Evolutionary conservation across 2,329 filamentous ascomycete species (phyloP).

Genomic region (Fusarium coffeatum): DNA sequence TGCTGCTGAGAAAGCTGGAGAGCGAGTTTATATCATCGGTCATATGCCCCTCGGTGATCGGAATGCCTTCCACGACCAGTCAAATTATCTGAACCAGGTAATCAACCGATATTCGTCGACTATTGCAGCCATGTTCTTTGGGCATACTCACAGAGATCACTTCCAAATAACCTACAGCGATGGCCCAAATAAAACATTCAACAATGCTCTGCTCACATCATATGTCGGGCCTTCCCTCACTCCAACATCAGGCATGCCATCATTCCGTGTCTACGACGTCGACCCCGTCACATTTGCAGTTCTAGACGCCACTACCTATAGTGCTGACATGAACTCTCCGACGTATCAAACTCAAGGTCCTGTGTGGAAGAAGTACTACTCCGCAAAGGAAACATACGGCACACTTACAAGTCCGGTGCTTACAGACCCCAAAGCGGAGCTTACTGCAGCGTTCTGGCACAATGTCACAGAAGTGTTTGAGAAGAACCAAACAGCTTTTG

Average conservation of each 20-base stretch:
- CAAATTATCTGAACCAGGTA: slow-evolving; percentile 65
- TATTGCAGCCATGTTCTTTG: slow-evolving; percentile 67
- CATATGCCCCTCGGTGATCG: slow-evolving; percentile 65
- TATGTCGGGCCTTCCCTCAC: slow-evolving; percentile 67
- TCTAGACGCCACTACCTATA: slow-evolving; percentile 65
- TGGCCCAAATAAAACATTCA: slow-evolving; percentile 55
- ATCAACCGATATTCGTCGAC: slow-evolving; percentile 65
- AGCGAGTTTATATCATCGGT: slow-evolving; percentile 68
- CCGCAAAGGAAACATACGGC: slow-evolving; percentile 66
- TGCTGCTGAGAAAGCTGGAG: slow-evolving; percentile 61
- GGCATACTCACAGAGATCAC: slow-evolving; percentile 67
- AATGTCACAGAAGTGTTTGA: slow-evolving; percentile 64
- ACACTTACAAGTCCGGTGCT: slow-evolving; percentile 57
- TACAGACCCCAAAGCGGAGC: slow-evolving; percentile 53
- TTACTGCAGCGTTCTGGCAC: slow-evolving; percentile 70
- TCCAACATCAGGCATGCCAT: slow-evolving; percentile 65
- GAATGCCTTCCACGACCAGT: slow-evolving; percentile 64
- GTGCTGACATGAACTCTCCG: slow-evolving; percentile 61
- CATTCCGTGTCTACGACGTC: slow-evolving; percentile 69
- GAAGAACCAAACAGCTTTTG: slow-evolving; percentile 56
- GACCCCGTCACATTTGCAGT: slow-evolving; percentile 68
- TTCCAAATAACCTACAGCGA: slow-evolving; percentile 67
- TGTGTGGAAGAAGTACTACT: slow-evolving; percentile 67
- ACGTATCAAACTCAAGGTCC: slow-evolving; percentile 59
- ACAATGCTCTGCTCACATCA: slow-evolving; percentile 61